These are phyloP conservation scores for Rhizomucor miehei DNA, from an alignment of 371 early-diverging fungal species.

Conservation along the genomic window DNA sequence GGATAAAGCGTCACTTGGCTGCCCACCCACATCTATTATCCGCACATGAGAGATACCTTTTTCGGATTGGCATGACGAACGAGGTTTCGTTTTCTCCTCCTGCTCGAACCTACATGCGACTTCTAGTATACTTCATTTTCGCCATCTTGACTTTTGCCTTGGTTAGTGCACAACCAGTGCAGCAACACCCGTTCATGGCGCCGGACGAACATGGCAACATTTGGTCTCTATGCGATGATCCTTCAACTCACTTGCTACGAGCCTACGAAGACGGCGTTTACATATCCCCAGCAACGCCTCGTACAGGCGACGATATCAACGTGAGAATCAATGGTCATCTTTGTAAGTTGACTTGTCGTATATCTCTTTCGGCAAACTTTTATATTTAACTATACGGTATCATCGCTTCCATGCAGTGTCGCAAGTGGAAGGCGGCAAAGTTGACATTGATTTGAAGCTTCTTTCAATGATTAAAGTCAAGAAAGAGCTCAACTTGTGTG, in stretches of 20 bases:
- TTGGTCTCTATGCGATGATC: slow-evolving; percentile 42
- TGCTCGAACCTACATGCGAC: no score
- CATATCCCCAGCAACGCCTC: slow-evolving; percentile 35
- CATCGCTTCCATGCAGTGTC: slow-evolving; percentile 14
- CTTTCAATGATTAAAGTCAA: slow-evolving; percentile 46
- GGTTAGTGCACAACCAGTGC: slow-evolving; percentile 6
- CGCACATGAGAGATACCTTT: no score
- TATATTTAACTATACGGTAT: neutral
- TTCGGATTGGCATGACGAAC: no score
- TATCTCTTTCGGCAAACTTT: neutral
- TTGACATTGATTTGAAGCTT: slow-evolving; percentile 39
- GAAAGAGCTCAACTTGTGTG: slow-evolving; percentile 41
- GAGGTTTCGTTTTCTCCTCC: no score
- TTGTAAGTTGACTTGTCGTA: slow-evolving; percentile 12
- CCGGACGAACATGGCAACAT: slow-evolving; percentile 41
- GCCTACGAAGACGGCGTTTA: slow-evolving; percentile 39
- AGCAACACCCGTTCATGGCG: slow-evolving; percentile 20
- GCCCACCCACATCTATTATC: no score
- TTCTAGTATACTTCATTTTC: no score
- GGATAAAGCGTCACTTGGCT: no score
- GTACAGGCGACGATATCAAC: slow-evolving; percentile 35
- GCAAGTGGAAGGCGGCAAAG: slow-evolving; percentile 33
- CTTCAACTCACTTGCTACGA: slow-evolving; percentile 28
- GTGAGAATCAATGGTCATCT: slow-evolving; percentile 42
- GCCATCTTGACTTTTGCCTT: no score